These are phyloP conservation scores for Sextonia rubra DNA, from an alignment of 164 flowering plant species.

Conservation along the genomic window DNA sequence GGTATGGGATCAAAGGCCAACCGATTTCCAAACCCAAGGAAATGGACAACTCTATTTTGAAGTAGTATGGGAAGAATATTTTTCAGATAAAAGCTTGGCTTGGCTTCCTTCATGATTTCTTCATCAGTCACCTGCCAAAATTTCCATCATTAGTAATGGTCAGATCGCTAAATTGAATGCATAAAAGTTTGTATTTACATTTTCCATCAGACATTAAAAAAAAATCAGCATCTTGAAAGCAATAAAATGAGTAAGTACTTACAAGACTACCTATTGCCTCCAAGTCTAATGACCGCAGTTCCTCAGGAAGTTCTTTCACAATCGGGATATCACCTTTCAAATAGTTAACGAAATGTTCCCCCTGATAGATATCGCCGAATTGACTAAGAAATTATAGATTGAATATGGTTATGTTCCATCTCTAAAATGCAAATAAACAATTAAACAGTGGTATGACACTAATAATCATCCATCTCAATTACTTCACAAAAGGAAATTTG, in stretches of 20 bases:
- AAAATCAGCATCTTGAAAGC: neutral
- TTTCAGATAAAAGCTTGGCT: slow-evolving; percentile 71
- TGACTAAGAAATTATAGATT: slow-evolving; percentile 61
- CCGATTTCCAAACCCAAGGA: slow-evolving; percentile 93
- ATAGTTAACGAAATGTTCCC: slow-evolving; percentile 82
- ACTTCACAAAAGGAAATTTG: neutral
- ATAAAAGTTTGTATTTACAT: neutral
- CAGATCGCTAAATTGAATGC: neutral
- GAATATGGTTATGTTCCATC: slow-evolving; percentile 34
- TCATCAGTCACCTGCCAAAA: slow-evolving; percentile 68
- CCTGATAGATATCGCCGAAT: slow-evolving; percentile 96
- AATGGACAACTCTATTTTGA: slow-evolving; percentile 77
- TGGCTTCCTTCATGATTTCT: slow-evolving; percentile 79
- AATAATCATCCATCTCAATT: neutral
- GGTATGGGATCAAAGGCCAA: slow-evolving; percentile 95
- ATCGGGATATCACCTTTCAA: slow-evolving; percentile 80
- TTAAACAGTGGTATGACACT: slow-evolving; percentile 4
- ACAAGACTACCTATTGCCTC: slow-evolving; percentile 90
- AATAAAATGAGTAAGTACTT: slow-evolving; percentile 29
- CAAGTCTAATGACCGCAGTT: slow-evolving; percentile 77
- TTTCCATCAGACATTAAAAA: too few relatives aligned
- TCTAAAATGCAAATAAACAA: slow-evolving; percentile 15
- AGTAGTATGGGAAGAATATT: slow-evolving; percentile 77
- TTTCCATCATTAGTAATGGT: slow-evolving; percentile 9
- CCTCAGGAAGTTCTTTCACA: slow-evolving; percentile 86